Evolutionary conservation across 768 basidiomycete species (phyloP).

Genomic region (Lactarius sp.): DNA sequence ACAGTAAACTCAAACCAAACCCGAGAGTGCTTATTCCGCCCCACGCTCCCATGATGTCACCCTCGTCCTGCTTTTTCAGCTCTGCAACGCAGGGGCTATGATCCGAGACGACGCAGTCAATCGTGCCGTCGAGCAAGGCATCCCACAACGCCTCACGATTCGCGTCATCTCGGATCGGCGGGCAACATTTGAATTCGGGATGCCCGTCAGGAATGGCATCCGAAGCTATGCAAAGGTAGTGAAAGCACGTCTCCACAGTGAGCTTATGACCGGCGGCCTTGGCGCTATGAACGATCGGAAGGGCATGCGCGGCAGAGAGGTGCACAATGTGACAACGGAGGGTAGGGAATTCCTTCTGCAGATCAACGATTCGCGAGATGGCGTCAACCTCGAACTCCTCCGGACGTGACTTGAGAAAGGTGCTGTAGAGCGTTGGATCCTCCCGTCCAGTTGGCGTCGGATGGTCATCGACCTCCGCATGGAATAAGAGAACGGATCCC

Average conservation of each 20-base stretch:
- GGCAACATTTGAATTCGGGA: constrained; percentile 95
- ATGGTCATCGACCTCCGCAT: constrained; percentile 76
- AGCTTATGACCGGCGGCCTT: constrained; percentile 59
- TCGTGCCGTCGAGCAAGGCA: constrained; percentile 73
- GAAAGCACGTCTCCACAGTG: constrained; percentile 96
- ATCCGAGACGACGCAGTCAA: constrained; percentile 94
- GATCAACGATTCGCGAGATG: constrained; percentile 65
- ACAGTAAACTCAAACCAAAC: constrained; percentile 80
- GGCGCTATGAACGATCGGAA: constrained; percentile 71
- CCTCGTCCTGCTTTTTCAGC: constrained; percentile 72
- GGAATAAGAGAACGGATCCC: constrained; percentile 76
- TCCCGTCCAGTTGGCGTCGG: constrained; percentile 27
- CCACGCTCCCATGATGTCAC: constrained; percentile 88
- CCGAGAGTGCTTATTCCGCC: constrained; percentile 92
- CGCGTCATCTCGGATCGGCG: constrained; percentile 71
- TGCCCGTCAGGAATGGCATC: constrained; percentile 66
- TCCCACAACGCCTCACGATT: constrained; percentile 81
- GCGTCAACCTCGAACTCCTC: constrained; percentile 74
- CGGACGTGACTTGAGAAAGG: constrained; percentile 85
- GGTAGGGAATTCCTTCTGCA: constrained; percentile 57
- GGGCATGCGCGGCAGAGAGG: constrained; percentile 79
- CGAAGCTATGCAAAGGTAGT: constrained; percentile 81
- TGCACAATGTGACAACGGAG: constrained; percentile 93
- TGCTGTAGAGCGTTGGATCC: constrained; percentile 59
- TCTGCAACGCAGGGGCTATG: constrained; percentile 87